Base-by-base conservation (phyloP, 306 rosid species). In the Acacia melanoxylon region DNA sequence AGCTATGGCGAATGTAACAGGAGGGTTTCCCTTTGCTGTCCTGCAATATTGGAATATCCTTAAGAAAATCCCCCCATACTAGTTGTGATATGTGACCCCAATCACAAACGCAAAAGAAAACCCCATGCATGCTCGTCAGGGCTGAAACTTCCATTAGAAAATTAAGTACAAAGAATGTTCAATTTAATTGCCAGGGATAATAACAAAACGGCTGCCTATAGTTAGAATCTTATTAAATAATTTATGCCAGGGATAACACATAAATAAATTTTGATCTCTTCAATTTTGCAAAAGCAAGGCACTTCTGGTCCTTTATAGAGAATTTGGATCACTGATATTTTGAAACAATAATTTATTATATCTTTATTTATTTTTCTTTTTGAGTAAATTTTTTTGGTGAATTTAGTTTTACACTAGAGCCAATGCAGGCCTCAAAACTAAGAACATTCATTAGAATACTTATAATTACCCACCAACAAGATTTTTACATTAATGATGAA, bases 11-110 rank as follows among this genome's bases (percentile, higher is more conserved):
- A 95, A 95, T 33, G 98, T 93, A 75, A 92, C 99, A 68, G 99
- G 99, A 81, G 97, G 98, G 79, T 91, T 92, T 77, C 94, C 96
- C 82, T 88, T 95, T 14, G 92, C 97, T 83, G 96, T 92, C 92
- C 99, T 95, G 94, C 80, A 92, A 78, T 76, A 84, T 58, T 75
- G 63, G 49, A 90, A 81, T 61, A 83, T 76, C 83, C 73, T 48
- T 62, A 62, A 69, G 85, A 78, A 86, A 76, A 78, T 46, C 75
- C 56, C 82, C 42, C 66, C 73, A 80, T 74, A 80, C 73, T 79
- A 80, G 78, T 48, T 75, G 80, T 77, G 67, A 19, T 79, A 52
- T 54, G 71, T 77, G 40, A 74, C 65, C 74, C 65, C 65, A 80
- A 58, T 48, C 52, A 77, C 35, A 59, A 35, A 35, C 15, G 16